phyloP scores from a whole-genome alignment of 192 early-diverging fungal genomes.

The Backusella parvicylindrica region DNA sequence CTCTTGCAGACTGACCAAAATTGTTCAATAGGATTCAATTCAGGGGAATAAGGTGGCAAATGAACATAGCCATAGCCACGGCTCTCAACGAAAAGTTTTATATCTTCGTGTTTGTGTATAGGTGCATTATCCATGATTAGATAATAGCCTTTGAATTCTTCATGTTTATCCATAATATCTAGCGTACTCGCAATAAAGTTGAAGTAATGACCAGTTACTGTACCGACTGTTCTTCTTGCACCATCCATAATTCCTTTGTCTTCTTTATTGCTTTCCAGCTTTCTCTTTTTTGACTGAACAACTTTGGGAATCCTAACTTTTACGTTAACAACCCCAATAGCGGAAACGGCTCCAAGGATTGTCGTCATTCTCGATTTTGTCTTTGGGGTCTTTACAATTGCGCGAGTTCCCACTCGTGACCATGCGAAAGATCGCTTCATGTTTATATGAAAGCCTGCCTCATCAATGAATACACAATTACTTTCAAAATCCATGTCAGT shows the following conservation, averaged over 20 bases:
- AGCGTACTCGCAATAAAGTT: not conserved
- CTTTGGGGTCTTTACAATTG: not conserved
- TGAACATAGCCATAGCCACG: conserved; percentile 10
- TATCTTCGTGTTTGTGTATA: not conserved
- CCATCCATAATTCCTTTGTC: not conserved
- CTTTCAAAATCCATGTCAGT: not conserved
- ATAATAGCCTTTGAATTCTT: not conserved
- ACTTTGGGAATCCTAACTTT: not conserved
- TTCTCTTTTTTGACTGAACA: not conserved
- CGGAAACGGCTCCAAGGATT: not conserved
- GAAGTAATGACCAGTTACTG: not conserved
- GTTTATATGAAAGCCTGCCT: not conserved
- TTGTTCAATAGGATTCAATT: too few species aligned
- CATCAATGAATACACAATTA: not conserved
- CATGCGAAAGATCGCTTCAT: not conserved
- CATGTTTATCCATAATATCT: not conserved
- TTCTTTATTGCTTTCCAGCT: not conserved
- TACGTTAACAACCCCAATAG: not conserved
- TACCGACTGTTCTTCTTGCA: not conserved
- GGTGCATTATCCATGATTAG: conserved; percentile 24
- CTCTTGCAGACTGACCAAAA: too few species aligned
- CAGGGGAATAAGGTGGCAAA: conserved; percentile 23
- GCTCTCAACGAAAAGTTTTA: not conserved
- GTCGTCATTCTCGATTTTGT: not conserved
- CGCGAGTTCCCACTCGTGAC: not conserved